Evolutionary conservation across 345 rosid genomes (phyloP), one percentile per base, ranked within the genome.

Genomic region (Boechera divaricarpa): DNA sequence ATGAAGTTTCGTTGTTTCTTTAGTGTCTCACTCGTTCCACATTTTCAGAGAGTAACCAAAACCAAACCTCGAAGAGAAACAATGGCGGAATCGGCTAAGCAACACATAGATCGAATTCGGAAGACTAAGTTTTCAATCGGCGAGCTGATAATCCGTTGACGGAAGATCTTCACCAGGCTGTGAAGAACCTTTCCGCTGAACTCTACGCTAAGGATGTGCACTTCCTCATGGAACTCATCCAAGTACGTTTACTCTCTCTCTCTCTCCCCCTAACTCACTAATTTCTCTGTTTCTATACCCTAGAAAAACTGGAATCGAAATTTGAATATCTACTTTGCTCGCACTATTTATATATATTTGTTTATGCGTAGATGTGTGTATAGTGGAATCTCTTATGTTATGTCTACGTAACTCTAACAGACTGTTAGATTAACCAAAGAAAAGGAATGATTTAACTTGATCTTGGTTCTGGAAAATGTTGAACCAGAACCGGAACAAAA

Each of bases 211-310:
- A 87, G 31, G 91, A 87, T 73, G 89, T 86, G 3, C 94, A 89
- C 73, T 85, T 88, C 56, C 85, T 90, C 15, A 88, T 90, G 95
- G 92, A 90, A 31, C 87, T 90, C 2, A 85, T 90, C 10, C 92
- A 89, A 89, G 94, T 79, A 38, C 31, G 15, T 60, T 7, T 4
- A 10, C 66, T 57, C 7, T 72, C 16, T 7, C 4, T 1, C 18
- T 6, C 51, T 15, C 21, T 21, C 21, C 1, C 21, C 1, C 21
- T 21, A 21, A 21, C 21, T 21, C 21, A 21, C 21, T 21, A 21
- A 21, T 16, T 38, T 15, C 16, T 42, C 51, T 39, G 6, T 52
- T 6, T n/a, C 21, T 21, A 21, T 21, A 21, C 21, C 21, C 21
- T 21, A 21, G 21, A 21, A 21, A 21, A 21, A 21, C 21, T 21